Percentiles rank a stretch among this genome's conserved stretches.
Conservation (phyloP, 495 filamentous ascomycete genomes). For the Poronia punctata region DNA sequence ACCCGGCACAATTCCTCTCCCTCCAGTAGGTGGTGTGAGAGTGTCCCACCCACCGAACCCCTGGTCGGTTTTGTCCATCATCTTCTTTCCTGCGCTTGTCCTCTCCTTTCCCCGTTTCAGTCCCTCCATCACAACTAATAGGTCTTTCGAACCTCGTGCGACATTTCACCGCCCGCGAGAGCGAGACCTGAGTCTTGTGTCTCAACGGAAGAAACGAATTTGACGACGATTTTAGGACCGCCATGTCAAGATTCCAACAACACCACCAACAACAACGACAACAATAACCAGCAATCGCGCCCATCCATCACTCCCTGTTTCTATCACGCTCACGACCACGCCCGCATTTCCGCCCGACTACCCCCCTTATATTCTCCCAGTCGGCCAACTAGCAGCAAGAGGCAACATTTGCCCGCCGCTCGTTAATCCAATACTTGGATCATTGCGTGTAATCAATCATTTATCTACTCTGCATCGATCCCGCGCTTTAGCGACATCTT, state of each 20-base stretch:
- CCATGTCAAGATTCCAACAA: too few relatives aligned
- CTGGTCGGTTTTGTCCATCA: conserved; percentile 7
- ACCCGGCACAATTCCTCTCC: too few relatives aligned
- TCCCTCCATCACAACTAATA: conserved; percentile 12
- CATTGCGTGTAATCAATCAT: too few relatives aligned
- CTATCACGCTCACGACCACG: too few relatives aligned
- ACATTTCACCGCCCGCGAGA: conserved; percentile 15
- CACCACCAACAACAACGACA: neutral
- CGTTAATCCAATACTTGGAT: too few relatives aligned
- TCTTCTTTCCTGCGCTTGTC: conserved; percentile 8
- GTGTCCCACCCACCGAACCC: conserved; percentile 7
- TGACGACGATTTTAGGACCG: conserved; percentile 1
- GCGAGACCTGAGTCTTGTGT: conserved; percentile 15
- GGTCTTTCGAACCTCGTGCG: conserved; percentile 8
- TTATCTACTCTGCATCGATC: too few relatives aligned
- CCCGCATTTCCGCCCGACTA: too few relatives aligned
- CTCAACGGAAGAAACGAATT: conserved; percentile 13
- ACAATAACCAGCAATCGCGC: neutral
- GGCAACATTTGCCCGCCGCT: too few relatives aligned
- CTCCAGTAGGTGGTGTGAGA: neutral
- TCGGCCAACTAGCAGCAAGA: too few relatives aligned
- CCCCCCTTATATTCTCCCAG: too few relatives aligned
- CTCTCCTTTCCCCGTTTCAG: conserved; percentile 13
- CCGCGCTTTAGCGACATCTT: too few relatives aligned
- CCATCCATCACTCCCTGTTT: neutral